Evolutionary conservation across 2,329 filamentous ascomycete species (phyloP), one percentile per base, ranked within the genome.

Genomic region (Fusarium papillatum): DNA sequence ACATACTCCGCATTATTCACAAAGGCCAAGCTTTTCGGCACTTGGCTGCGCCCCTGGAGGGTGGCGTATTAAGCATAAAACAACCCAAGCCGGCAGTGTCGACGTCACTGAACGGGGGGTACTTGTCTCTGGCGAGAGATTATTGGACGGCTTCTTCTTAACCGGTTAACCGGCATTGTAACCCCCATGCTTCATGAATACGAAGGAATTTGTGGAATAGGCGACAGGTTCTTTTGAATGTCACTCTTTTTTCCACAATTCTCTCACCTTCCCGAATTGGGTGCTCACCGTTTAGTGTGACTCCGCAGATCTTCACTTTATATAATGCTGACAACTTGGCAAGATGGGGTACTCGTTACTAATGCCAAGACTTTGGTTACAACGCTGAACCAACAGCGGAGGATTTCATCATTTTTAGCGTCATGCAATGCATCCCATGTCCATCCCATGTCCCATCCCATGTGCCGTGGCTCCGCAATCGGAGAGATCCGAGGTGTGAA

Each of bases 31-130:
- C 46, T 50, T 50, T 50, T 50, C 46, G 46, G 46, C 24, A 50
- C 46, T 50, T 50, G 24, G 24, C 46, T 17, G 24, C 46, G 24
- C 46, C 46, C 22, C 46, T 34, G 50, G 50, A 55, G 46, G 46
- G 46, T 50, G 46, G 46, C 46, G 46, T 50, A 55, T 31, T 55
- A 55, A 55, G 50, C 50, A 55, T 55, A 55, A 55, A 55, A n/a
- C n/a, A 31, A 31, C 26, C 11, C 17, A 55, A 55, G 50, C 17
- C 50, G 29, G 50, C 16, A 19, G 24, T 26, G 5, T 50, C 16
- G 14, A 50, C 46, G 46, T 50, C 46, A 26, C 24, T 50, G 24
- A 26, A 17, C 46, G 17, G 8, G 46, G 46, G 22, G 46, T 3
- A 7, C 46, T 16, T 55, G 48, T 55, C 48, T 10, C 17, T 8